phyloP scores from a whole-genome alignment of 495 filamentous ascomycete genomes.

The Stereocaulon alpinum region DNA sequence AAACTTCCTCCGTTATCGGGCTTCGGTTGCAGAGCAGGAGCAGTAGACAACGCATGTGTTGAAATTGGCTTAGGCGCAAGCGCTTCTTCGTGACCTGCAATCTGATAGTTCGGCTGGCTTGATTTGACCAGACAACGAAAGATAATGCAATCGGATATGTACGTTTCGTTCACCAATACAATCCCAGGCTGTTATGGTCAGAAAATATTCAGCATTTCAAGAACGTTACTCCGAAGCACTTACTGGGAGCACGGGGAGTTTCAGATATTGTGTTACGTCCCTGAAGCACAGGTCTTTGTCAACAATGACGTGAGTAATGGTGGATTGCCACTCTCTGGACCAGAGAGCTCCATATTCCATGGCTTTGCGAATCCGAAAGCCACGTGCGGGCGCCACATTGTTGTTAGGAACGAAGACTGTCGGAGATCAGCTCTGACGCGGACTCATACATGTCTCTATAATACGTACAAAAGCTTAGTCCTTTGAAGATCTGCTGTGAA shows the following conservation, averaged over 20 bases:
- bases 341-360: constrained; percentile 66
- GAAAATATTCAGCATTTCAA: constrained; percentile 14
- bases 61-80: constrained; percentile 6
- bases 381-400: constrained; percentile 54
- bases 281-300: constrained; percentile 57
- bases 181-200: constrained; percentile 38
- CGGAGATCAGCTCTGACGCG: background rate
- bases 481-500: constrained; percentile 53
- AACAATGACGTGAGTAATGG: constrained; percentile 67
- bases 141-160: constrained; percentile 67
- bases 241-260: constrained; percentile 39
- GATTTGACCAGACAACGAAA: constrained; percentile 48
- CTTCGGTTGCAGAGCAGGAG: constrained; percentile 12
- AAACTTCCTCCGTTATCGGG: background rate
- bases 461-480: constrained; percentile 49
- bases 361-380: constrained; percentile 60
- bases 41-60: background rate
- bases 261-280: constrained; percentile 54
- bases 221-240: constrained; percentile 14
- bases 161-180: constrained; percentile 63
- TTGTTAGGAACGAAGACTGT: constrained; percentile 73
- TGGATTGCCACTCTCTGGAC: constrained; percentile 41
- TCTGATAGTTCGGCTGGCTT: constrained; percentile 47
- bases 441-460: background rate
- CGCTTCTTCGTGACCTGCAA: constrained; percentile 32